Evolutionary conservation across 345 rosid genomes (phyloP).

Genomic region (Salix dunnii): DNA sequence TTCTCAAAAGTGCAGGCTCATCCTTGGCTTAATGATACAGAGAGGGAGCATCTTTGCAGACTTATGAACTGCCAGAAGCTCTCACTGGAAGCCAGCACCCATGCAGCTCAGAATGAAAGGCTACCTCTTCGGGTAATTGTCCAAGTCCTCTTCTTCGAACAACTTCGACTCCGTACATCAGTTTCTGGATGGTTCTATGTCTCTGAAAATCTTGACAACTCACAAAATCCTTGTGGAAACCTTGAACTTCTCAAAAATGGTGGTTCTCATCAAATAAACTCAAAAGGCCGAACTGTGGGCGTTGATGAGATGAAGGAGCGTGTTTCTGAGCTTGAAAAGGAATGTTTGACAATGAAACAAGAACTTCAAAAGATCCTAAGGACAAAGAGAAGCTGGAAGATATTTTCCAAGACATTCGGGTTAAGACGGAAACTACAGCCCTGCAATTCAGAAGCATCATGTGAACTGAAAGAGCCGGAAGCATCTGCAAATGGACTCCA

Average conservation of each 20-base stretch:
- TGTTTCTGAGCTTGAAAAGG: constrained; percentile 22
- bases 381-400: constrained; percentile 23
- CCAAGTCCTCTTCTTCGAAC: constrained; percentile 89
- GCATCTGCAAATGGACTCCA: constrained; percentile 16
- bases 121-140: constrained; percentile 78
- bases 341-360: constrained; percentile 22
- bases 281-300: neutral
- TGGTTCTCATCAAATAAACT: neutral
- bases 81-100: constrained; percentile 74
- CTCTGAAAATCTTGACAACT: constrained; percentile 18
- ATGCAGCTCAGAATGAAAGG: constrained; percentile 84
- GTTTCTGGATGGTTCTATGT: constrained; percentile 34
- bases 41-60: constrained; percentile 63
- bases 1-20: constrained; percentile 56
- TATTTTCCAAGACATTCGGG: constrained; percentile 45
- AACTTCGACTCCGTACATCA: constrained; percentile 36
- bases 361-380: constrained; percentile 26
- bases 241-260: constrained; percentile 6
- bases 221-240: constrained; percentile 17
- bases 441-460: constrained; percentile 44
- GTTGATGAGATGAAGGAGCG: constrained; percentile 20
- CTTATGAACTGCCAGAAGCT: constrained; percentile 79
- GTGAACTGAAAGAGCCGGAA: constrained; percentile 23
- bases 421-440: constrained; percentile 52
- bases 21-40: constrained; percentile 74